Conservation (phyloP, 352 stramenopile genomes). For the Pythium chondricola region DNA sequence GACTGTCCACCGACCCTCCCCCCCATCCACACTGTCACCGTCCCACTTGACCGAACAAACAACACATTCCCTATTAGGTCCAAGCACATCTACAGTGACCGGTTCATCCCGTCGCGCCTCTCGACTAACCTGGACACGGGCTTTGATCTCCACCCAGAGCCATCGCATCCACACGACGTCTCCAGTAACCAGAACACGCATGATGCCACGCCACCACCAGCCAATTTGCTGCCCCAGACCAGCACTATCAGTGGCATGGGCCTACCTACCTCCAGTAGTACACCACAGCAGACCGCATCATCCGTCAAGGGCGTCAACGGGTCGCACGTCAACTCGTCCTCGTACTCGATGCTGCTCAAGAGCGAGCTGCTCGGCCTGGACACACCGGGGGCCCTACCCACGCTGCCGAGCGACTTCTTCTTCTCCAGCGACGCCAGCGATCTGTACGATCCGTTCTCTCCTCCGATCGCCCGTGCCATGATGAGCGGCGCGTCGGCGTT, state of each 20-base stretch:
- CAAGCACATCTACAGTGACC: slow-evolving; percentile 84
- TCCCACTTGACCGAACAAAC: too few relatives aligned
- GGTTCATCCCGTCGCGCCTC: slow-evolving; percentile 76
- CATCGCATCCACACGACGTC: slow-evolving; percentile 2
- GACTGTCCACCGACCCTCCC: too few relatives aligned
- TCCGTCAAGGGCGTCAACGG: slow-evolving; percentile 3
- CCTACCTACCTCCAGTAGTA: background rate
- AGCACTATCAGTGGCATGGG: slow-evolving; percentile 14
- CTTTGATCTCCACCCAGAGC: slow-evolving; percentile 54
- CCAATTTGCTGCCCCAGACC: slow-evolving; percentile 9
- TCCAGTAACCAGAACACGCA: slow-evolving; percentile 18
- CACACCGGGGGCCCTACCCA: slow-evolving; percentile 25
- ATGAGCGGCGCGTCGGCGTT: slow-evolving; percentile 16
- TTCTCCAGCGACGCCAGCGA: slow-evolving; percentile 16
- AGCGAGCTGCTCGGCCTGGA: slow-evolving; percentile 69
- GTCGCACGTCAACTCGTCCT: slow-evolving; percentile 21
- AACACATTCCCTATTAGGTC: too few relatives aligned
- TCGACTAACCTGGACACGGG: slow-evolving; percentile 70
- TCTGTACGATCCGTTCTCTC: slow-evolving; percentile 16
- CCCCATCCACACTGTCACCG: too few relatives aligned
- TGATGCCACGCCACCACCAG: background rate
- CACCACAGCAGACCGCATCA: background rate
- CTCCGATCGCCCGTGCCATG: slow-evolving; percentile 16
- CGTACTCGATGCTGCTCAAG: slow-evolving; percentile 75
- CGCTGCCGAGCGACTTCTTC: slow-evolving; percentile 13